Evolutionary conservation across 768 basidiomycete species (phyloP).

Genomic region (Clitopilus hobsonii): DNA sequence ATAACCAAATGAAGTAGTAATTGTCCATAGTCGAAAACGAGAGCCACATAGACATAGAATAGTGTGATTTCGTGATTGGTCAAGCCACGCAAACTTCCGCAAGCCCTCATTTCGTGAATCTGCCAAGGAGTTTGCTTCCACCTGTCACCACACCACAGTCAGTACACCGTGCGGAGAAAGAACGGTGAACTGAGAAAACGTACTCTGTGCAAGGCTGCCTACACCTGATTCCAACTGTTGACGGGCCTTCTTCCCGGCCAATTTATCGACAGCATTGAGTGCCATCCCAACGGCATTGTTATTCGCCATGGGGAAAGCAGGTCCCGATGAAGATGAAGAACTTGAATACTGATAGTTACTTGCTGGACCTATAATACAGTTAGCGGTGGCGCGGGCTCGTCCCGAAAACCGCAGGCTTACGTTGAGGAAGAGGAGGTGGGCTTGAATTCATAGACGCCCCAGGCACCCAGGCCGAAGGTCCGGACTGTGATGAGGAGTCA

Average conservation of each 20-base stretch:
- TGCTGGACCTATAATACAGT: constrained; percentile 15
- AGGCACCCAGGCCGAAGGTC: background rate
- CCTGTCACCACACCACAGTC: constrained; percentile 22
- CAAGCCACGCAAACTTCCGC: background rate
- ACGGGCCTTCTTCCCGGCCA: constrained; percentile 48
- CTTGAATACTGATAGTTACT: constrained; percentile 15
- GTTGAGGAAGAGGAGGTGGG: constrained; percentile 26
- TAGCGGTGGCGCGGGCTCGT: background rate
- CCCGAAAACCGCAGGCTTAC: constrained; percentile 24
- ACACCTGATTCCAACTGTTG: constrained; percentile 44
- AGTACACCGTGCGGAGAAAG: constrained; percentile 9
- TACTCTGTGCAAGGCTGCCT: constrained; percentile 46
- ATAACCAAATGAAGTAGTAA: background rate
- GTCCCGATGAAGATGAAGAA: constrained; percentile 16
- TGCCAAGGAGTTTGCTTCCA: constrained; percentile 40
- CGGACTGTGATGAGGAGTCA: background rate
- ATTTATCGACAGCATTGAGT: constrained; percentile 46
- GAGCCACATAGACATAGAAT: background rate
- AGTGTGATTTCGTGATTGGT: background rate
- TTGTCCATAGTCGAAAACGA: background rate
- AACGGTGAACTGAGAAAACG: constrained; percentile 20
- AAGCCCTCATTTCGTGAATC: constrained; percentile 32
- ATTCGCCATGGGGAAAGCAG: constrained; percentile 22
- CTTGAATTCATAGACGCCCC: background rate
- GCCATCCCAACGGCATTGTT: constrained; percentile 35